A percentile compares a stretch with the other conserved stretches of the same genome.
Evolutionary conservation across 2,329 filamentous ascomycete species (phyloP).

Genomic region (Diaporthe sp.): DNA sequence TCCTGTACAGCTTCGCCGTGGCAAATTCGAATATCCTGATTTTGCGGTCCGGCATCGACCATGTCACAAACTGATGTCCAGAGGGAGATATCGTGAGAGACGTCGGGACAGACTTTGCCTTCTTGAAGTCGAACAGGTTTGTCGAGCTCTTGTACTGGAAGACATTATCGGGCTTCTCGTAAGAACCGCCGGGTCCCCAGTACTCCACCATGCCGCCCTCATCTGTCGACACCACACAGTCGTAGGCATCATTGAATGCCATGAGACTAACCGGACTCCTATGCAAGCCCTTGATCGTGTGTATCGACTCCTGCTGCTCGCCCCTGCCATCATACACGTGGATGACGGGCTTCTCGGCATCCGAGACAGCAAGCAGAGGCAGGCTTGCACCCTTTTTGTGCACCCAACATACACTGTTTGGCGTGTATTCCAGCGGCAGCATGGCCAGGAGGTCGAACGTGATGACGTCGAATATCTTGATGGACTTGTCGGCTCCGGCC

Average conservation of each 20-base stretch:
- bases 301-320: constrained; percentile 80
- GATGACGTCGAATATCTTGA: constrained; percentile 86
- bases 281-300: constrained; percentile 85
- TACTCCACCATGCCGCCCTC: constrained; percentile 96
- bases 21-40: constrained; percentile 94
- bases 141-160: constrained; percentile 95
- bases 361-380: constrained; percentile 86
- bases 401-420: constrained; percentile 91
- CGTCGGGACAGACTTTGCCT: constrained; percentile 86
- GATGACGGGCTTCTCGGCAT: constrained; percentile 79
- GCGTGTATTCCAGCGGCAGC: constrained; percentile 80
- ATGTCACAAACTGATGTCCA: constrained; percentile 86
- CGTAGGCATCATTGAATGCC: constrained; percentile 88
- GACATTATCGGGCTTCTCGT: constrained; percentile 92
- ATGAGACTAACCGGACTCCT: constrained; percentile 85
- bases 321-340: constrained; percentile 91
- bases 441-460: constrained; percentile 91
- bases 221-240: constrained; percentile 93
- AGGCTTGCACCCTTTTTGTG: constrained; percentile 89
- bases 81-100: constrained; percentile 89
- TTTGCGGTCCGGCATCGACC: constrained; percentile 94
- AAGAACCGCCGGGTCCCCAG: constrained; percentile 85
- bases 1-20: constrained; percentile 87
- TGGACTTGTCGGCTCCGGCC: constrained; percentile 80
- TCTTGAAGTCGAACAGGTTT: constrained; percentile 97